These are phyloP conservation scores for Calonectria hongkongensis DNA, from an alignment of 2,329 filamentous ascomycete species.

Conservation along the genomic window DNA sequence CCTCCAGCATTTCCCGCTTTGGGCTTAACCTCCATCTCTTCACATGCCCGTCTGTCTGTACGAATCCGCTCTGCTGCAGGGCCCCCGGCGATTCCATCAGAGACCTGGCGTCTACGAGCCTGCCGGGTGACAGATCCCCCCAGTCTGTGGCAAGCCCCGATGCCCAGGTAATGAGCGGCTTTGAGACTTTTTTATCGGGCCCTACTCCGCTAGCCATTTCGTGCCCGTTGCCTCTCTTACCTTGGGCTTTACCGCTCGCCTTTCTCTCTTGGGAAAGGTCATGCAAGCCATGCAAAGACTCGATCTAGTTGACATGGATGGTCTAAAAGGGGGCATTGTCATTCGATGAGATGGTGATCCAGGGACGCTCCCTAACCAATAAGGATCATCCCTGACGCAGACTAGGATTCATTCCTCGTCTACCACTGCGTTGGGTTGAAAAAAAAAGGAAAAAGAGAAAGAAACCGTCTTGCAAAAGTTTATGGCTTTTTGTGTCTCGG, in stretches of 20 bases:
- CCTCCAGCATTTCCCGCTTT: conserved; percentile 3
- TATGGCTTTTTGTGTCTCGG: neutral
- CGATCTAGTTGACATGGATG: neutral
- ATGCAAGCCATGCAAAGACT: conserved; percentile 13
- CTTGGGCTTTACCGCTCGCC: conserved; percentile 6
- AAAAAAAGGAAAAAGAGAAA: neutral
- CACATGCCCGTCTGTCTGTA: neutral
- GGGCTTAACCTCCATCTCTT: conserved; percentile 5
- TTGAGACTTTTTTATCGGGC: neutral
- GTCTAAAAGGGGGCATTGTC: neutral
- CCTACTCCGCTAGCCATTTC: neutral
- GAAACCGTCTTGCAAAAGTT: neutral
- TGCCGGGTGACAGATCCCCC: conserved; percentile 8
- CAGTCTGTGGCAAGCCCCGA: neutral
- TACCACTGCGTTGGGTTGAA: conserved; percentile 13
- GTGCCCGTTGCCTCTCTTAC: neutral
- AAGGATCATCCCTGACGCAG: neutral
- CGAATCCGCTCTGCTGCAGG: neutral
- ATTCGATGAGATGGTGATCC: conserved; percentile 3
- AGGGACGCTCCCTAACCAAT: conserved; percentile 5
- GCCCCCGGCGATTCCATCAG: neutral
- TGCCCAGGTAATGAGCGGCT: neutral
- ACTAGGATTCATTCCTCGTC: conserved; percentile 19
- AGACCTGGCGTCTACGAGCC: conserved; percentile 14
- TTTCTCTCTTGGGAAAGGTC: neutral